Evolutionary conservation across 2,329 filamentous ascomycete species (phyloP).

Genomic region (Trichoderma citrinoviride): DNA sequence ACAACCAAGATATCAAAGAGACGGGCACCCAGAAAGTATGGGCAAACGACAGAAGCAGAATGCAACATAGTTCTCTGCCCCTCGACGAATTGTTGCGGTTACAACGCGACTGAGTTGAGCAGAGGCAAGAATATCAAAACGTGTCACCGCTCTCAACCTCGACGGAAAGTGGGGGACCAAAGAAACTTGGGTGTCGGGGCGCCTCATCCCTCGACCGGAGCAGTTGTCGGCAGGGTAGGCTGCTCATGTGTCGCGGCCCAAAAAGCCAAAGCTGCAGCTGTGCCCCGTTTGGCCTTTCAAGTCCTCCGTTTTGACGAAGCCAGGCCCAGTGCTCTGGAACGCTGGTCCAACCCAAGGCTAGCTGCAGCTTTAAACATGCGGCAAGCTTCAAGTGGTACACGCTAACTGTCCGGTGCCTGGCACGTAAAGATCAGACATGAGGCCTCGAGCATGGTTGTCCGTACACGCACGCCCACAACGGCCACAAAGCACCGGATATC

Average conservation of each 20-base stretch:
- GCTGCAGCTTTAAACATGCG: neutral
- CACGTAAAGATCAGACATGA: constrained; percentile 8
- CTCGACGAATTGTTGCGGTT: neutral
- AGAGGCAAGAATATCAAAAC: neutral
- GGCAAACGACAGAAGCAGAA: neutral
- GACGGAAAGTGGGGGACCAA: constrained; percentile 11
- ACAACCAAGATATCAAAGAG: neutral
- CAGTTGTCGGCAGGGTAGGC: neutral
- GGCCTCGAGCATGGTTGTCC: neutral
- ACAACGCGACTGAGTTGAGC: neutral
- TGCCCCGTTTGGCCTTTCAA: neutral
- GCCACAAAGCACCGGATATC: neutral
- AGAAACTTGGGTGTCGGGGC: neutral
- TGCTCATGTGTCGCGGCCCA: neutral
- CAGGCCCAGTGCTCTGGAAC: constrained; percentile 15
- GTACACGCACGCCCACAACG: neutral
- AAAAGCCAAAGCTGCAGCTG: neutral
- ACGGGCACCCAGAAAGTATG: no score
- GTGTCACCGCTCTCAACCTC: neutral
- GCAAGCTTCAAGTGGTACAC: neutral
- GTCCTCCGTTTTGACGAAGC: neutral
- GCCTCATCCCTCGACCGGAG: neutral
- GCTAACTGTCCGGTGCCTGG: neutral
- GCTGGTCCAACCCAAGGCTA: neutral
- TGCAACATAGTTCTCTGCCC: neutral